Conservation (phyloP, 164 flowering plant genomes). For the Houttuynia cordata region DNA sequence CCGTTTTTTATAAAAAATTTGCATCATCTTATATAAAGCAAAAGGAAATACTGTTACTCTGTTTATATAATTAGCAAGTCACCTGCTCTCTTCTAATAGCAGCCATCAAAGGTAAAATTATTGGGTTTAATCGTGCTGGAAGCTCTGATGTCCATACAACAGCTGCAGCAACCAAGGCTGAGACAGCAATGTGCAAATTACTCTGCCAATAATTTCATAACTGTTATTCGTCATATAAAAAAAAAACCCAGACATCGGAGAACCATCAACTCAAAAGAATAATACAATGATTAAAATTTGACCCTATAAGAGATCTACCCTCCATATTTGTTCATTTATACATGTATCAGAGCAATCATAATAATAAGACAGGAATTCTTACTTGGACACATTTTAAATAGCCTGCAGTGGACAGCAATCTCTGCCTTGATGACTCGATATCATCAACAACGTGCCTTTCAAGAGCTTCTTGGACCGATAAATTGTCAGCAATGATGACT, state of each 20-base stretch:
- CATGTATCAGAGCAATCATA: too few species aligned
- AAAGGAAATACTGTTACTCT: background rate
- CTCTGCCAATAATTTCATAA: constrained; percentile 35
- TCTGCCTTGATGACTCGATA: constrained; percentile 64
- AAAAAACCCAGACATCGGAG: too few species aligned
- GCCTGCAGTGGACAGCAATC: constrained; percentile 70
- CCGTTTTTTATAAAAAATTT: background rate
- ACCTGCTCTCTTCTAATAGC: constrained; percentile 96
- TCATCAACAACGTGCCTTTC: constrained; percentile 44
- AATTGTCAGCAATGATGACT: constrained; percentile 18
- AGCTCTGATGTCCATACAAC: constrained; percentile 92
- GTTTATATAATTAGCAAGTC: background rate
- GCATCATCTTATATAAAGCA: background rate
- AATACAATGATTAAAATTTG: too few species aligned
- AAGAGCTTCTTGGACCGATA: constrained; percentile 21
- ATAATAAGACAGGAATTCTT: background rate
- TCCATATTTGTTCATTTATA: too few species aligned
- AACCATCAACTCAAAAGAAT: too few species aligned
- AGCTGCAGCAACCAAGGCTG: constrained; percentile 83
- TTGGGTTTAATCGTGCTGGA: constrained; percentile 76
- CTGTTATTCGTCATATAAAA: background rate
- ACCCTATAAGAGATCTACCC: too few species aligned
- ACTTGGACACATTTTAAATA: constrained; percentile 97
- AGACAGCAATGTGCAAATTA: constrained; percentile 87
- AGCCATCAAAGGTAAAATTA: constrained; percentile 94